Percentiles rank a stretch among this genome's conserved stretches.
Evolutionary conservation across 495 filamentous ascomycete species (phyloP).

Genomic region (Hyaloscypha variabilis): DNA sequence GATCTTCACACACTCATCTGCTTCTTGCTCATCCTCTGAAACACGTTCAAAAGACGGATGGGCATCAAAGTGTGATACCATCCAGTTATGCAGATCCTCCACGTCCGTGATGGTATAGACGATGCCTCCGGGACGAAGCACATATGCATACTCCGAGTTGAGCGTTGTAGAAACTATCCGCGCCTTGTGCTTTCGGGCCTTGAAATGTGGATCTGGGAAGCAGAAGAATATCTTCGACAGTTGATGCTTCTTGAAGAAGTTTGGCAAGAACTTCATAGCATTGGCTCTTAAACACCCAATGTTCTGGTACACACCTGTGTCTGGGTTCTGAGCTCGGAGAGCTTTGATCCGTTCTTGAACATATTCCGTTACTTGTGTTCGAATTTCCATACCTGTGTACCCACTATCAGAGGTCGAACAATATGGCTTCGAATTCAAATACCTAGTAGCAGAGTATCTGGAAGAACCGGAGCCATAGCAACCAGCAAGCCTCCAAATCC

Average conservation of each 20-base stretch:
- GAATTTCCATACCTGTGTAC: conserved; percentile 77
- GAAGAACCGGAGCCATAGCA: conserved; percentile 78
- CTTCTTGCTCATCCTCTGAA: conserved; percentile 64
- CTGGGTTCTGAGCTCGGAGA: conserved; percentile 66
- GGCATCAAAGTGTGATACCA: conserved; percentile 79
- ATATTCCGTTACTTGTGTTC: conserved; percentile 83
- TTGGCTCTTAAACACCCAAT: conserved; percentile 85
- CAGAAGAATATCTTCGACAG: conserved; percentile 93
- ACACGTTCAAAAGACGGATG: conserved; percentile 70
- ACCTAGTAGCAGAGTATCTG: conserved; percentile 82
- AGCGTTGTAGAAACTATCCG: conserved; percentile 88
- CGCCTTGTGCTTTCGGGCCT: conserved; percentile 94
- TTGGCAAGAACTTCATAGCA: conserved; percentile 97
- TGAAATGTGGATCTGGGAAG: conserved; percentile 98
- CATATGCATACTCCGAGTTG: conserved; percentile 92
- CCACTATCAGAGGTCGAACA: conserved; percentile 14
- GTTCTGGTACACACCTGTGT: conserved; percentile 74
- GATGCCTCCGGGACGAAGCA: conserved; percentile 77
- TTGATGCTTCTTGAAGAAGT: conserved; percentile 81
- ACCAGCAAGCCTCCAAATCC: conserved; percentile 92
- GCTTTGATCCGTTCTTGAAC: conserved; percentile 84
- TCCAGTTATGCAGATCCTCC: conserved; percentile 90
- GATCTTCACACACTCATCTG: conserved; percentile 74
- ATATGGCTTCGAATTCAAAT: conserved; percentile 26
- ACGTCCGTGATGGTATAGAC: conserved; percentile 98